A percentile compares a stretch with the other conserved stretches of the same genome.
Evolutionary conservation across 768 basidiomycete species (phyloP).

Genomic region (Kwoniella sp.): DNA sequence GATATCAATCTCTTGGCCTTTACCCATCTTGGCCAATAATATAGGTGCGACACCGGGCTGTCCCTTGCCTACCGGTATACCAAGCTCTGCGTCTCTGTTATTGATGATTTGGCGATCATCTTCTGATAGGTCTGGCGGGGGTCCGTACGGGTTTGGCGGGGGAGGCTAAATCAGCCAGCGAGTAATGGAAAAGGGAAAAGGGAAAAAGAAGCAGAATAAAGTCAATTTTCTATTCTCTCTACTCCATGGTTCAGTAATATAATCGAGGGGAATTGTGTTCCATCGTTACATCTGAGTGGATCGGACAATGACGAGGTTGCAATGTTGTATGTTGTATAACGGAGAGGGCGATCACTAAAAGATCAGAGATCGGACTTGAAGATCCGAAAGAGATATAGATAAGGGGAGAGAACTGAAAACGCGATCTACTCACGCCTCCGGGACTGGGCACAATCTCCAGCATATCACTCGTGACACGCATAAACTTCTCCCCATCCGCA

Average conservation of each 20-base stretch:
- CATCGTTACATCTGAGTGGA: too few relatives aligned
- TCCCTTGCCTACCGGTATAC: constrained; percentile 83
- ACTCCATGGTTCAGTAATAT: too few relatives aligned
- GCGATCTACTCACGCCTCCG: constrained; percentile 33
- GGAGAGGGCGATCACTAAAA: too few relatives aligned
- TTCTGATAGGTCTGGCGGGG: constrained; percentile 39
- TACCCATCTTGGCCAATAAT: constrained; percentile 85
- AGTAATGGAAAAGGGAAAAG: too few relatives aligned
- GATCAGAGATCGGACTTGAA: too few relatives aligned
- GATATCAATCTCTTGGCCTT: constrained; percentile 85
- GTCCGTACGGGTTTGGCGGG: constrained; percentile 40
- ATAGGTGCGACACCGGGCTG: constrained; percentile 63
- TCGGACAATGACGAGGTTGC: too few relatives aligned
- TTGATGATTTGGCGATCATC: constrained; percentile 68
- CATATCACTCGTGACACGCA: constrained; percentile 86
- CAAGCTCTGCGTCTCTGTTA: constrained; percentile 74
- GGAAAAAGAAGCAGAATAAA: background rate
- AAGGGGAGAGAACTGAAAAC: too few relatives aligned
- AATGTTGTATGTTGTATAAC: too few relatives aligned
- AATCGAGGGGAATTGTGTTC: too few relatives aligned
- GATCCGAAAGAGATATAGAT: too few relatives aligned
- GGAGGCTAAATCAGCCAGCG: constrained; percentile 36
- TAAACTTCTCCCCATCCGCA: constrained; percentile 64
- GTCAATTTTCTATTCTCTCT: too few relatives aligned
- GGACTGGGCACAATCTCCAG: constrained; percentile 44